Conservation (phyloP, 441 rosid species). For the Viola pubescens region DNA sequence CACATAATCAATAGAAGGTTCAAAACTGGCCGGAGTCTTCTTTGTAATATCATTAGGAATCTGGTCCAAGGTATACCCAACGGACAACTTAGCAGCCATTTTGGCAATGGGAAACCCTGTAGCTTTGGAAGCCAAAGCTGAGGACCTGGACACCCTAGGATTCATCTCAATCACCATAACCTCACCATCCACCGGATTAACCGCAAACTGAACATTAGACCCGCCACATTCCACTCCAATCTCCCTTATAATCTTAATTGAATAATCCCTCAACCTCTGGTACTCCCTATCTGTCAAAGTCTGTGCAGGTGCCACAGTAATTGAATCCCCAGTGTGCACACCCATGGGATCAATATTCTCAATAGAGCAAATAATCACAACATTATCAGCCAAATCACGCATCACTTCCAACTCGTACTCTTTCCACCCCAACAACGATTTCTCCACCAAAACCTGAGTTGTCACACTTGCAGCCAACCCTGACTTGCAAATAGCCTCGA, state of each 20-base stretch:
- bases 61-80: slow-evolving; percentile 87
- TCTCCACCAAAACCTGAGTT: slow-evolving; percentile 86
- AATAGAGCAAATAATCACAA: slow-evolving; percentile 83
- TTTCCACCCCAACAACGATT: slow-evolving; percentile 87
- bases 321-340: slow-evolving; percentile 96
- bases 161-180: slow-evolving; percentile 99
- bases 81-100: slow-evolving; percentile 95
- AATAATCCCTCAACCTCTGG: slow-evolving; percentile 82
- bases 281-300: slow-evolving; percentile 88
- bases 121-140: slow-evolving; percentile 95
- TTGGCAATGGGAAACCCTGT: slow-evolving; percentile 97
- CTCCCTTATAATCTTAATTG: slow-evolving; percentile 83
- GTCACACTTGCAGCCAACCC: slow-evolving; percentile 86
- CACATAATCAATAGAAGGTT: slow-evolving; percentile 96
- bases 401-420: slow-evolving; percentile 92
- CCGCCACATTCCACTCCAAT: slow-evolving; percentile 99
- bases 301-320: slow-evolving; percentile 94
- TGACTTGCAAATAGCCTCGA: slow-evolving; percentile 67
- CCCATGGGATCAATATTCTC: slow-evolving; percentile 99
- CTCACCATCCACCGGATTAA: slow-evolving; percentile 91
- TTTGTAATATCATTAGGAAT: slow-evolving; percentile 94
- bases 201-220: slow-evolving; percentile 92
- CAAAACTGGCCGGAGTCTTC: slow-evolving; percentile 97
- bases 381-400: slow-evolving; percentile 95
- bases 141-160: slow-evolving; percentile 88